Percentiles rank a stretch among this genome's conserved stretches.
These are phyloP conservation scores for Fusarium coicis DNA, from an alignment of 2,329 filamentous ascomycete species.

Conservation along the genomic window DNA sequence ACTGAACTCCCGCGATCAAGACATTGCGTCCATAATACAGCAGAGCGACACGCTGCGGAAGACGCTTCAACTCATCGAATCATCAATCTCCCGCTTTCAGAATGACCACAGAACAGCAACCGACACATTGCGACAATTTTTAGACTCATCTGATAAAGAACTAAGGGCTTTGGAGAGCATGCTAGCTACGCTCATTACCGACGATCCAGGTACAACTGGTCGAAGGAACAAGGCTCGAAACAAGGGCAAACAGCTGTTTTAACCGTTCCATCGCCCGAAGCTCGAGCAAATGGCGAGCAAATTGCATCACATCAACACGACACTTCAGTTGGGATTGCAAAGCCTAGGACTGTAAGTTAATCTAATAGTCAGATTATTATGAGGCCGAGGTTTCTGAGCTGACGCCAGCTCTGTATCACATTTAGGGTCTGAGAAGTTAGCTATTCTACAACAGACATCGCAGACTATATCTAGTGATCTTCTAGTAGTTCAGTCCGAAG, in stretches of 20 bases:
- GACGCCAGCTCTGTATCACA: neutral
- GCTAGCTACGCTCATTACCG: rapidly evolving
- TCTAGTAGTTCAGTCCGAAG: neutral
- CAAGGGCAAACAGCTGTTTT: neutral
- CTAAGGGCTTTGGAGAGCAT: neutral
- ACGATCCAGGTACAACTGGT: neutral
- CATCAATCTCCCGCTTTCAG: neutral
- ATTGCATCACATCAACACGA: neutral
- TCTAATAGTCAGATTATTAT: too few species aligned
- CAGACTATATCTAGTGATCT: neutral
- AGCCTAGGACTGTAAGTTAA: neutral
- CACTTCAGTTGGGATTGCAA: neutral
- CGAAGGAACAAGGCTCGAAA: neutral
- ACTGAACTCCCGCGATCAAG: neutral
- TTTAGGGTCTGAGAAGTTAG: neutral
- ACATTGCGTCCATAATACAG: neutral
- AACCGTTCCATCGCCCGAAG: neutral
- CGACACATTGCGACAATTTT: neutral
- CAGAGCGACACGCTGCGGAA: neutral
- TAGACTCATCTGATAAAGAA: neutral
- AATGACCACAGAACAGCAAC: neutral
- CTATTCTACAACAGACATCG: rapidly evolving
- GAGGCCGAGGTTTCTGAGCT: too few species aligned
- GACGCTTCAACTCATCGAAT: neutral
- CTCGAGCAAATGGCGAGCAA: neutral